Evolutionary conservation across 805 yeast species (phyloP), one percentile per base, ranked within the genome.

Genomic region (Zygoascus bituminiphila): DNA sequence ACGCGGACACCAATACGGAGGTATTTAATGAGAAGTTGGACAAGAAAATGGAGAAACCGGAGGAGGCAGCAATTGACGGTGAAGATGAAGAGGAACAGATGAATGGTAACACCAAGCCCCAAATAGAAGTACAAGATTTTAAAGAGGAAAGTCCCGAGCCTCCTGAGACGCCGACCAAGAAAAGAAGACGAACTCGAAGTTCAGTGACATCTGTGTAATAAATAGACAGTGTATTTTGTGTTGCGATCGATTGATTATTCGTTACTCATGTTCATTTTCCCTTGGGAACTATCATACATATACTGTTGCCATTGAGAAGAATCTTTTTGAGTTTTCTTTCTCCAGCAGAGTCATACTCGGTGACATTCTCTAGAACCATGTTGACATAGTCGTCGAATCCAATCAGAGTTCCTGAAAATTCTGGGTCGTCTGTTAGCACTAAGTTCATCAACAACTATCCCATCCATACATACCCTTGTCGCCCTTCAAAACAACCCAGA

Each of bases 371-470:
- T 46, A 93, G 73, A 9, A 93, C 95, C 70, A 54, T 62, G 57
- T 70, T 93, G 51, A 93, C 97, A 59, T 83, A 91, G 66, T 93
- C 98, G 63, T 93, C 98, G 65, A 91, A 91, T 1, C 98, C 98
- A 24, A 84, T 77, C 45, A 93, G 71, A 3, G 81, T 86, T 1
- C 98, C 98, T n/a, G 77, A 75, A 62, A 88, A 93, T 63, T 89
- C 97, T 62, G 79, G 79, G 50, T 74, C 7, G 35, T 35, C n/a
- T 23, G 47, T 36, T 5, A 3, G 10, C 3, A 17, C 36, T 12
- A 4, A 6, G 20, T 12, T 5, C 36, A 42, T 6, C 15, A 19
- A 23, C 15, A 5, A 9, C 5, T 21, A 20, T n/a, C 3, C 15
- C 17, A 29, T 12, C 6, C 12, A n/a, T 62, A 51, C 62, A 5